A percentile compares a stretch with the other conserved stretches of the same genome.
Conservation (phyloP, 768 basidiomycete species). For the Tricholoma hemisulphureum region DNA sequence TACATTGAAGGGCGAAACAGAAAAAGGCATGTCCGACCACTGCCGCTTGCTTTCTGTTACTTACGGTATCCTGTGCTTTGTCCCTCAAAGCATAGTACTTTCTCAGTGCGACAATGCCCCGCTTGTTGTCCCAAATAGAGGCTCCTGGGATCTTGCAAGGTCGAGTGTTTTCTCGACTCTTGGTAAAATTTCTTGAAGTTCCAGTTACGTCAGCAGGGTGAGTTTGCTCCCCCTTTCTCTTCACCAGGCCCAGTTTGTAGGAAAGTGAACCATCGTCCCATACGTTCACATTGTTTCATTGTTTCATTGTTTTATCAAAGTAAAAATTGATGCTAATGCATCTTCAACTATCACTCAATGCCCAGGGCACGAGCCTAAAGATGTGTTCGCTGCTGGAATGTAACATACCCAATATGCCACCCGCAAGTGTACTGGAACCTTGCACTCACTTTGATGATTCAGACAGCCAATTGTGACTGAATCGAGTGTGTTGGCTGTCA, state of each 20-base stretch:
- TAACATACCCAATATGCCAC: constrained; percentile 75
- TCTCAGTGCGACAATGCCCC: constrained; percentile 60
- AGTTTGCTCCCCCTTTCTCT: no score
- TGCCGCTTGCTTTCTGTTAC: constrained; percentile 61
- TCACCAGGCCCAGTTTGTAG: no score
- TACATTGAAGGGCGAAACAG: no score
- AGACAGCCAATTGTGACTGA: constrained; percentile 96
- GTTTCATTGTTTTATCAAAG: no score
- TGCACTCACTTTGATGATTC: neutral
- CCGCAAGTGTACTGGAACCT: neutral
- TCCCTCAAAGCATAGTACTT: constrained; percentile 67
- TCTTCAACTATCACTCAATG: constrained; percentile 74
- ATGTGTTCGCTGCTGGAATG: constrained; percentile 62
- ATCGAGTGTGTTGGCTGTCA: constrained; percentile 92
- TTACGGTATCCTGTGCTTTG: constrained; percentile 64
- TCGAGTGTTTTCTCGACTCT: no score
- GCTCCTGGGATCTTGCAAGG: no score
- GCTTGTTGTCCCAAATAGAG: constrained; percentile 65
- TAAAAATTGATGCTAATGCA: constrained; percentile 73
- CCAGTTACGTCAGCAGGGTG: no score
- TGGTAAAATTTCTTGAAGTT: no score
- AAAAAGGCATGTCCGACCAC: constrained; percentile 75
- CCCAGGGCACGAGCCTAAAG: constrained; percentile 46
- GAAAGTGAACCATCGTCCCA: no score
- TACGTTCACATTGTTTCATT: no score